phyloP scores from a whole-genome alignment of 129 eudicot species.

The Centella asiatica region DNA sequence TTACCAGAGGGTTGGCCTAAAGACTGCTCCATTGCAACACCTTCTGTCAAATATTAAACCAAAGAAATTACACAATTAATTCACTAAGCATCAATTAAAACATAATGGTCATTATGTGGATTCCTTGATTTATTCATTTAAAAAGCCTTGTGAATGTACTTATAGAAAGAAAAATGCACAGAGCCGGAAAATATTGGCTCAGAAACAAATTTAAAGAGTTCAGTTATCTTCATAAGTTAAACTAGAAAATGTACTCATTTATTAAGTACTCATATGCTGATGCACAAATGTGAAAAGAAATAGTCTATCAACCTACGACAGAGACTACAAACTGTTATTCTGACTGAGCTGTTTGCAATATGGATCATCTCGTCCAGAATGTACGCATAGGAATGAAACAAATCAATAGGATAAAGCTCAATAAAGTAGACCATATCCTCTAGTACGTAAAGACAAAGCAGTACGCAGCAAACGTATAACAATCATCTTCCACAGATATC shows the following conservation, averaged over 20 bases:
- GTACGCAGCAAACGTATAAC: not conserved
- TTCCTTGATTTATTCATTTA: not conserved
- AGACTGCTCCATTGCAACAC: conserved; percentile 33
- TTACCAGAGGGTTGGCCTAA: conserved; percentile 33
- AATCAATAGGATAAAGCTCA: not conserved
- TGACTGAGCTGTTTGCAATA: not conserved
- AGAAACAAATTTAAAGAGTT: not conserved
- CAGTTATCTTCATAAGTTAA: not conserved
- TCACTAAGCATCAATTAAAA: not conserved
- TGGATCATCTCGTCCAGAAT: not conserved
- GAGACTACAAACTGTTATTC: not conserved
- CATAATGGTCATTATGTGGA: not conserved
- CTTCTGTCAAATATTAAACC: conserved; percentile 17
- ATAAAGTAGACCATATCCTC: not conserved
- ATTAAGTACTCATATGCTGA: not conserved
- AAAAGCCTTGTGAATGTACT: not conserved
- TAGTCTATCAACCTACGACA: not conserved
- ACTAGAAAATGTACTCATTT: not conserved
- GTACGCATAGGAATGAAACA: not conserved
- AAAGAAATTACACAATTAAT: conserved; percentile 6
- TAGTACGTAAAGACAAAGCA: not conserved
- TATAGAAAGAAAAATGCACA: not conserved
- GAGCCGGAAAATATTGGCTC: not conserved
- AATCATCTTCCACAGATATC: not conserved
- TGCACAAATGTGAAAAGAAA: not conserved